These are phyloP conservation scores for Bocquillonia castaneifolia DNA, from an alignment of 441 rosid species.

Conservation along the genomic window DNA sequence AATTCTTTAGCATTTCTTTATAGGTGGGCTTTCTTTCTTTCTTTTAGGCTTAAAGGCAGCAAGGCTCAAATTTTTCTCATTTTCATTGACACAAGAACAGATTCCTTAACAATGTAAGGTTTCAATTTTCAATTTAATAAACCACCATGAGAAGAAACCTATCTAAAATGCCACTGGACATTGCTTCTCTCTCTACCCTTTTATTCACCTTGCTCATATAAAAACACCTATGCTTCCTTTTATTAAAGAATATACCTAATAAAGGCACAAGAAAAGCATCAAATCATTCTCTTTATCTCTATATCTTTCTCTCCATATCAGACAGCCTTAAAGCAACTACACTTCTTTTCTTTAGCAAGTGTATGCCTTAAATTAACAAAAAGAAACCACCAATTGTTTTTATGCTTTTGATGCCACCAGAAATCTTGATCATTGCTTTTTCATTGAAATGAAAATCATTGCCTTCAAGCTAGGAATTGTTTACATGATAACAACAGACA, in stretches of 20 bases:
- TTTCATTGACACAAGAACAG: not conserved
- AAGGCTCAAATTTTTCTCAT: constrained; percentile 1
- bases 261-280: constrained; percentile 25
- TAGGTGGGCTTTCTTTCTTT: constrained; percentile 33
- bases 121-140: not conserved
- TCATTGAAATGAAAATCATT: not conserved
- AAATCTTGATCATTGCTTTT: not conserved
- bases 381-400: not conserved
- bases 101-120: not conserved
- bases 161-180: not conserved
- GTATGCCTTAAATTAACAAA: constrained; percentile 17
- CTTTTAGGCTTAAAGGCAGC: constrained; percentile 11
- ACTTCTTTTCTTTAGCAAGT: constrained; percentile 11
- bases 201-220: not conserved
- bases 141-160: constrained; percentile 4
- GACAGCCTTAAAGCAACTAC: not conserved
- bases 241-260: constrained; percentile 9
- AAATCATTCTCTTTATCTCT: not conserved
- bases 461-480: constrained; percentile 15
- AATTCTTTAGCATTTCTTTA: constrained; percentile 26
- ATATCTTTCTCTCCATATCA: not conserved
- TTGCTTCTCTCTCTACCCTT: not conserved
- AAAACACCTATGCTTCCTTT: not conserved
- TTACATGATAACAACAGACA: not conserved
- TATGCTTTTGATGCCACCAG: not conserved